These are phyloP conservation scores for Camelina hispida DNA, from an alignment of 345 rosid species.

Conservation along the genomic window DNA sequence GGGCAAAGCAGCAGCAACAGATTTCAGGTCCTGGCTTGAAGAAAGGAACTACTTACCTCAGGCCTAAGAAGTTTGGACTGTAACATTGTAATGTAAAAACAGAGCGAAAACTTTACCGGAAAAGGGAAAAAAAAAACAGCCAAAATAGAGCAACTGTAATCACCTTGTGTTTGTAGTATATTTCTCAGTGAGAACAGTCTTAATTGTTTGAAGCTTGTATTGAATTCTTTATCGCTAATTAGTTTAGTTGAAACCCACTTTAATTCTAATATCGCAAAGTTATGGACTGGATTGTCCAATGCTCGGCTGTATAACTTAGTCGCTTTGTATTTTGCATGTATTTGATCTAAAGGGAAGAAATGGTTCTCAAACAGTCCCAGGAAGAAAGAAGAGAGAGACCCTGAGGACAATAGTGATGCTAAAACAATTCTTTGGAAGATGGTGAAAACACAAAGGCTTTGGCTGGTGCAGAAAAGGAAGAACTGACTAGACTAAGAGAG, in stretches of 20 bases:
- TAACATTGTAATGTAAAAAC: conserved; percentile 38
- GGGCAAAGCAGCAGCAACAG: conserved; percentile 76
- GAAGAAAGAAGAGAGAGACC: conserved; percentile 68
- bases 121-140: neutral
- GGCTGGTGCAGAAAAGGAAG: conserved; percentile 62
- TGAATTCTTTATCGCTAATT: neutral
- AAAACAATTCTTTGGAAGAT: conserved; percentile 52
- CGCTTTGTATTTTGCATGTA: conserved; percentile 43
- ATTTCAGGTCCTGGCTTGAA: conserved; percentile 72
- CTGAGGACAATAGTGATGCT: conserved; percentile 54
- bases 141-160: conserved; percentile 1
- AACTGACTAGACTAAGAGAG: conserved; percentile 63
- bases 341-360: conserved; percentile 66
- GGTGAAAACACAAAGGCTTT: conserved; percentile 55
- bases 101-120: neutral
- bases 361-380: conserved; percentile 59
- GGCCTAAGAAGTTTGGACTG: conserved; percentile 85
- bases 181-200: neutral
- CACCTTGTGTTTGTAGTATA: neutral
- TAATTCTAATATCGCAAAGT: neutral
- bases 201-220: neutral
- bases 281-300: neutral
- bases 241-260: too few relatives aligned
- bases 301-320: conserved; percentile 2
- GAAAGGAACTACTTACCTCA: conserved; percentile 69